Conservation (phyloP, 176 grass and related monocot genomes). For the sorghum (Sorghum bicolor) region Sorghum_bicolor_NCBIv3 NC_012870.2:2946001-2946500, state of each 20-base stretch:
- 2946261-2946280: not conserved
- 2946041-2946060: not conserved
- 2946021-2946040: not conserved
- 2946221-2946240: not conserved
- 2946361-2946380: not conserved
- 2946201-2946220: not conserved
- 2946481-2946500: not conserved
- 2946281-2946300: not conserved
- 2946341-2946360: not conserved
- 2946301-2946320: not conserved
- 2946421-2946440: not conserved
- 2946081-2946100: not conserved
- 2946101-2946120: not conserved
- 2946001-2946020: not conserved
- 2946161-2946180: not conserved
- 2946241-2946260: too few relatives aligned
- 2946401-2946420: not conserved
- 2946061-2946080: not conserved
- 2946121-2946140: too few relatives aligned
- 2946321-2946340: too few relatives aligned
- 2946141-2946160: not conserved
- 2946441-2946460: not conserved
- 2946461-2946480: not conserved
- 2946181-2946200: not conserved
- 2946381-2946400: not conserved